Conservation (phyloP, 768 basidiomycete species). For the Tephrocybe rancida region DNA sequence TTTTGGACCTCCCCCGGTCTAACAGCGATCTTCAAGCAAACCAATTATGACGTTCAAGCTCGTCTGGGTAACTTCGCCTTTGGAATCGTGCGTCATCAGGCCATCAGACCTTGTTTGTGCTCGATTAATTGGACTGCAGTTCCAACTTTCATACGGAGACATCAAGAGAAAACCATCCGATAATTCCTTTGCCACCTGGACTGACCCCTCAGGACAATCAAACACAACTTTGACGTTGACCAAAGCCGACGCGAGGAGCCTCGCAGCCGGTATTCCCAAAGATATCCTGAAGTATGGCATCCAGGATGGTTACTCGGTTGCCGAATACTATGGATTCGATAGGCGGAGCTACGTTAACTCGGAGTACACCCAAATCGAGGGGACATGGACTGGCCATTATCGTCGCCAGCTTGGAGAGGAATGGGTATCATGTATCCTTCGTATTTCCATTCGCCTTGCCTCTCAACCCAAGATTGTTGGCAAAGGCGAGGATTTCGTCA, state of each 20-base stretch:
- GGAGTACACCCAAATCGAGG: slow-evolving; percentile 25
- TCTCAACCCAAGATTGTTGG: slow-evolving; percentile 25
- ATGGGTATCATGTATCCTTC: slow-evolving; percentile 25
- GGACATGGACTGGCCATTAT: slow-evolving; percentile 36
- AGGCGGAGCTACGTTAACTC: slow-evolving; percentile 13
- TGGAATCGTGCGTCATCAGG: slow-evolving; percentile 29
- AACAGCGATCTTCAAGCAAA: slow-evolving; percentile 38
- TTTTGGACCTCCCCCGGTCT: neutral
- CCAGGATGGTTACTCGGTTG: slow-evolving; percentile 32
- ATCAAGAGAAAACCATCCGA: slow-evolving; percentile 30
- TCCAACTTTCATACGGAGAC: slow-evolving; percentile 35
- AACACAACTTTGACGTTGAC: slow-evolving; percentile 15
- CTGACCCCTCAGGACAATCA: slow-evolving; percentile 21
- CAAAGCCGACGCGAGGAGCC: slow-evolving; percentile 16
- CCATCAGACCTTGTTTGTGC: neutral
- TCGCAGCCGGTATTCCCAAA: slow-evolving; percentile 18
- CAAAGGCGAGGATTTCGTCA: slow-evolving; percentile 35
- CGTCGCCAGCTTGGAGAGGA: slow-evolving; percentile 23
- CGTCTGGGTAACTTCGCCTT: slow-evolving; percentile 39
- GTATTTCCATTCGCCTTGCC: slow-evolving; percentile 28
- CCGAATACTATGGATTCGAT: slow-evolving; percentile 35
- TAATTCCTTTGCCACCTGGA: slow-evolving; percentile 32
- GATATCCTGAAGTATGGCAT: slow-evolving; percentile 33
- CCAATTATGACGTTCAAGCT: slow-evolving; percentile 31
- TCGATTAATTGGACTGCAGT: slow-evolving; percentile 17